A percentile compares a stretch with the other conserved stretches of the same genome.
Conservation (phyloP, 495 filamentous ascomycete genomes). For the Neurospora sp. region DNA sequence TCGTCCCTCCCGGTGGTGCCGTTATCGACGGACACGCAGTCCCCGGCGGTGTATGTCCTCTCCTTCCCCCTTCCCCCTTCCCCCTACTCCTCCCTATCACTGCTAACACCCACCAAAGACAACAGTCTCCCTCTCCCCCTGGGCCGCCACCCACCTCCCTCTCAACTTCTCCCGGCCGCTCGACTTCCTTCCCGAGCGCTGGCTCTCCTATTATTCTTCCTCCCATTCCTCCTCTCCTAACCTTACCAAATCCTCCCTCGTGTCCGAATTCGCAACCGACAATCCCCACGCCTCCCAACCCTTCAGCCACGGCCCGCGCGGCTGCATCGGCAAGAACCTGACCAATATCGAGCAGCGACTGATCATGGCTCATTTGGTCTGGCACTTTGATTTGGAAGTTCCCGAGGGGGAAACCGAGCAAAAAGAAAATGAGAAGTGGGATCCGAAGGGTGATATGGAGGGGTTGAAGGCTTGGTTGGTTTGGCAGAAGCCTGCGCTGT, state of each 20-base stretch:
- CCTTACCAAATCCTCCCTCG: no score
- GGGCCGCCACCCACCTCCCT: conserved; percentile 6
- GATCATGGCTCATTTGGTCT: conserved; percentile 5
- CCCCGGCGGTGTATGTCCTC: conserved; percentile 1
- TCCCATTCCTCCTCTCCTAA: background rate
- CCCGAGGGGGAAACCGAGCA: background rate
- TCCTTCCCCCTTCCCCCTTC: no score
- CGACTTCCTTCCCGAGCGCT: conserved; percentile 36
- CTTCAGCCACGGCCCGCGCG: conserved; percentile 33
- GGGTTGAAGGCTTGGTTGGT: conserved; percentile 4
- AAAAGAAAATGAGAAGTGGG: background rate
- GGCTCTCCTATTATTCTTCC: conserved; percentile 18
- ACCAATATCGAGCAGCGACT: conserved; percentile 18
- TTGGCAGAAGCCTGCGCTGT: conserved; percentile 4
- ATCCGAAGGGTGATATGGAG: background rate
- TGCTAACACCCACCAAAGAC: background rate
- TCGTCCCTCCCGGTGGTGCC: conserved; percentile 3
- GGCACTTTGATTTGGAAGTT: conserved; percentile 1
- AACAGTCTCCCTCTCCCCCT: conserved; percentile 15
- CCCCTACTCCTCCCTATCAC: background rate
- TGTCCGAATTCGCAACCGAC: conserved; percentile 15
- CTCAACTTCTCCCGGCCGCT: conserved; percentile 25
- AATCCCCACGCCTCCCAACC: conserved; percentile 17
- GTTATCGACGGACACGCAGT: conserved; percentile 10
- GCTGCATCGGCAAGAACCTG: conserved; percentile 39